Base-by-base conservation (phyloP, 805 yeast species). In the Diddensiella santjacobensis region DNA sequence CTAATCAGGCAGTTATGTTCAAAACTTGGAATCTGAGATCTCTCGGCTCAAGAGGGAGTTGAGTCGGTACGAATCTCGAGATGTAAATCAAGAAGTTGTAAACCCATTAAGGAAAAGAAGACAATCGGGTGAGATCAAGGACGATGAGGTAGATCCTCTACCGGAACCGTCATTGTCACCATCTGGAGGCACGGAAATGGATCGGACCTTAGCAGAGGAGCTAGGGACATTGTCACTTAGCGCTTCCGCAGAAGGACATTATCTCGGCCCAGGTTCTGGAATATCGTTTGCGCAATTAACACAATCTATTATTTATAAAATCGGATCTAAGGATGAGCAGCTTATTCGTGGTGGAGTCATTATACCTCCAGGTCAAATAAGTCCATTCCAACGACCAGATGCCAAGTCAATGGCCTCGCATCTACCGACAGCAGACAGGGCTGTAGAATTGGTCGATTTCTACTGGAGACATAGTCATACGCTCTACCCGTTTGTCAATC, bases 381-480 rank as follows among this genome's bases (percentile, higher is more conserved):
- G 13, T 15, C 42, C 13, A 15, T 35, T 35, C 29, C 15, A 33
- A 8, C 44, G 15, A 8, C 18, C 15, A 10, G 33, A 39, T 19
- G 13, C 11, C 13, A 26, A 13, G 8, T 8, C 31, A 26, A 13
- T 26, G 8, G 8, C 15, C 18, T 35, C 38, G 18, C 38, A 13
- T 13, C 30, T 50, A 3, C 57, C 55, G 3, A 36, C 40, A 3
- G 36, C 44, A 8, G 39, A 42, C 15, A 41, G 58, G 17, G 49
- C 55, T 3, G 48, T 30, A 2, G 57, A 53, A 18, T 20, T 55
- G 30, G 45, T 45, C 13, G 42, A 38, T 22, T 55, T 55, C 23
- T 55, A 55, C 33, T 55, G 58, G 58, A 36, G 51, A 24, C 58
- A 55, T 35, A 48, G 54, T 24, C 58, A 55, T 39, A 55, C 57